Base-by-base conservation (phyloP, 1,284 basidiomycete genomes). In the Tremellales sp. region DNA sequence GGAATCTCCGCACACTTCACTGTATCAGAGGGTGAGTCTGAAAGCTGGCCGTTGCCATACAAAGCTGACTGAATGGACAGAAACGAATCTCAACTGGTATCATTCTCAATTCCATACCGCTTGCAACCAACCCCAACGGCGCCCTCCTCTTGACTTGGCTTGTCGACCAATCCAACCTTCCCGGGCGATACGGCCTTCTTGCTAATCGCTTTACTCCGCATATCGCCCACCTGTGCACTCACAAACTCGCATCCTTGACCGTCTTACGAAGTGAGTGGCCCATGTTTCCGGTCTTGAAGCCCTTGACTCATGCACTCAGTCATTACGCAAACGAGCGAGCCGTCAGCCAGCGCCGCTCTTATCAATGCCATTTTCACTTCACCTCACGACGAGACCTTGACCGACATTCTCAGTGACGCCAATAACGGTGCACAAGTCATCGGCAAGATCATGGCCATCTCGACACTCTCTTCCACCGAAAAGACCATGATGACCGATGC, bases 101-200 rank as follows among this genome's bases (percentile, higher is more conserved):
- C 69, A 88, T 98, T 55, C 81, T 98, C 63, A 97, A 98, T 76
- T 96, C 93, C 6, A 97, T 98, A 51, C 94, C 94, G 12, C 80
- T 99, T 51, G 92, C 94, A 4, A 98, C 94, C 26, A 97, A 96
- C 68, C 89, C 92, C 11, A 99, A 99, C 64, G 96, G 96, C 42
- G 89, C 94, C 0, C 77, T 99, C 48, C 78, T 98, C 45, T 77
- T 99, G 45, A 97, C 93, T 2, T 98, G 96, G 96, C 80, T 99
- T 25, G 81, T 98, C 52, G 96, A 99, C 66, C 87, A 89, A 0
- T 94, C 91, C 37, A 84, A 83, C 56, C 86, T 99, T 75, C 86
- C 89, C 1, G 94, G 92, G 3, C 82, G 96, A 37, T 97, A 94
- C 76, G 84, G 86, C 46, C 78, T 98, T 43, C 79, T 98, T 37